Conservation (phyloP, 352 stramenopile genomes). For the Pythium aristosporum region DNA sequence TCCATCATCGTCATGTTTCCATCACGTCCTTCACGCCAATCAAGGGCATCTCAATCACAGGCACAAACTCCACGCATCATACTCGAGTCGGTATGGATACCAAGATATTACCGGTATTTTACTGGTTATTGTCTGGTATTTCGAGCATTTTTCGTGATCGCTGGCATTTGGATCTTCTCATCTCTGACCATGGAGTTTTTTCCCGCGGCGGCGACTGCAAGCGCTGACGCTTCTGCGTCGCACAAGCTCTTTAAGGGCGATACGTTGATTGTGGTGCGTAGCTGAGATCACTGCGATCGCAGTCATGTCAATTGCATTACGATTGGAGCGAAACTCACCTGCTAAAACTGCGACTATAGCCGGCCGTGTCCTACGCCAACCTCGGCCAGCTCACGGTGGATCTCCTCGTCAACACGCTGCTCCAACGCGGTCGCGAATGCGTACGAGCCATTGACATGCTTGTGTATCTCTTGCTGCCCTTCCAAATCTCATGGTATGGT, state of each 20-base stretch:
- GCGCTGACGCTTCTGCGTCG: slow-evolving; percentile 30
- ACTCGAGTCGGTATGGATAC: no score
- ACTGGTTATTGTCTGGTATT: background rate
- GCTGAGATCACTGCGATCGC: background rate
- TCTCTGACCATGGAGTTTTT: slow-evolving; percentile 67
- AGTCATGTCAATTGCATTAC: background rate
- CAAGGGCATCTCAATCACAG: no score
- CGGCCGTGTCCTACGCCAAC: slow-evolving; percentile 78
- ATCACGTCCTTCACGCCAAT: no score
- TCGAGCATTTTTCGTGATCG: background rate
- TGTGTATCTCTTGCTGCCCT: background rate
- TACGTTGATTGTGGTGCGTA: slow-evolving; percentile 57
- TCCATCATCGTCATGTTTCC: no score
- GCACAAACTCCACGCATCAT: no score
- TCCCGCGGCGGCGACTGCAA: slow-evolving; percentile 19
- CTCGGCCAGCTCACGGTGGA: slow-evolving; percentile 78
- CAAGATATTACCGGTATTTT: background rate
- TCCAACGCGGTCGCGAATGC: slow-evolving; percentile 44
- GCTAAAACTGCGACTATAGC: slow-evolving; percentile 29
- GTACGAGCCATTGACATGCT: slow-evolving; percentile 27
- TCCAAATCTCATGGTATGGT: slow-evolving; percentile 9
- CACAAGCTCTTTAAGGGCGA: slow-evolving; percentile 47
- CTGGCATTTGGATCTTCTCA: background rate
- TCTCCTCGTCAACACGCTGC: slow-evolving; percentile 71
- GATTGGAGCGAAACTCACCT: slow-evolving; percentile 10